Base-by-base conservation (phyloP, 345 rosid genomes). In the Salix brachista region DNA sequence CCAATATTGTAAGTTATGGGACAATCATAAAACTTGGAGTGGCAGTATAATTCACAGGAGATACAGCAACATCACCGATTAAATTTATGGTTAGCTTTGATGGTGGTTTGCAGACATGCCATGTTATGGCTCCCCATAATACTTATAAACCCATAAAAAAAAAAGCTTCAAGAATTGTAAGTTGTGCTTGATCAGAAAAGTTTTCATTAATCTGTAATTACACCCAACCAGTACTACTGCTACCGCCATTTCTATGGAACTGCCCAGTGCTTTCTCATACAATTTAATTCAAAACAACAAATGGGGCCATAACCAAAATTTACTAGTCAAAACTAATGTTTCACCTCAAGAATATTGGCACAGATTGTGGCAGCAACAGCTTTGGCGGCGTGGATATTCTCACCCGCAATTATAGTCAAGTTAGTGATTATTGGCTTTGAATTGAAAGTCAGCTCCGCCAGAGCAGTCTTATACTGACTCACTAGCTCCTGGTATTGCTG, bases 361-460 rank as follows among this genome's bases (percentile, higher is more conserved):
- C 97, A 94, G 86, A 96, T 83, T 34, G 91, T 87, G 69, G 91
- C 78, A 1, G 91, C 95, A 69, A 96, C 85, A 48, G 92, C 90
- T 76, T 91, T 96, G 11, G 99, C 99, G 13, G 93, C 91, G 26
- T 90, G 94, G 34, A 86, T 83, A 89, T 90, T 96, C 83, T 96
- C 98, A 41, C 98, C 99, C 2, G 98, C 99, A 42, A 96, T 96
- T 77, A 96, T 94, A 2, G 97, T 96, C 83, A 96, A 88, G 77
- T 92, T 96, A 54, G 99, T 94, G 28, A 96, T 96, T 58, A 96
- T 96, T 26, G 98, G 99, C 82, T 96, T 96, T 10, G 99, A 96
- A 83, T 96, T 96, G 82, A 96, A 91, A 17, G 97, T 94, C 75
- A 96, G 92, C 91, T 96, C 99, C 3, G 97, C 84, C 1, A 96